These are phyloP conservation scores for Zymoseptoria tritici DNA, from an alignment of 2,329 filamentous ascomycete genomes.

Conservation along the genomic window DNA sequence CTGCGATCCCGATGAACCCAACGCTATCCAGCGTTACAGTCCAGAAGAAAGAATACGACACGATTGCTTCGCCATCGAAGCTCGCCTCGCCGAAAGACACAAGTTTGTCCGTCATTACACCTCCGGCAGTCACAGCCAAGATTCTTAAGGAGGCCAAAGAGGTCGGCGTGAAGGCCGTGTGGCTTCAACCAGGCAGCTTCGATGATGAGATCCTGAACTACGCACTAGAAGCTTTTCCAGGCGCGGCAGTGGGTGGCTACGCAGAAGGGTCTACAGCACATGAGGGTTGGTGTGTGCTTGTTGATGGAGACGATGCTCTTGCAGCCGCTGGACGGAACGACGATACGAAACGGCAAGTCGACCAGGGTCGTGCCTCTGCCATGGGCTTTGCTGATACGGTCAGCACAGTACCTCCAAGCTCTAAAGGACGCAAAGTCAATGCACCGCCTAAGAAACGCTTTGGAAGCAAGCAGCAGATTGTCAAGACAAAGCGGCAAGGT, in stretches of 20 bases:
- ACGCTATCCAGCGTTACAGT: constrained; percentile 58
- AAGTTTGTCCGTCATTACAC: constrained; percentile 79
- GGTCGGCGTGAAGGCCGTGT: constrained; percentile 66
- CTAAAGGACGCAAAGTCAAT: not conserved
- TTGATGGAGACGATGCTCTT: constrained; percentile 66
- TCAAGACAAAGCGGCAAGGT: not conserved
- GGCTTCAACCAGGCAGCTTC: constrained; percentile 86
- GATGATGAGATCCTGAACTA: constrained; percentile 66
- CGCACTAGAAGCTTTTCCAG: constrained; percentile 58
- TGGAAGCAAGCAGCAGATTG: not conserved
- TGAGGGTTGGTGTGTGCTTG: constrained; percentile 82
- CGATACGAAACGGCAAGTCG: constrained; percentile 5
- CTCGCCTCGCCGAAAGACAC: constrained; percentile 63
- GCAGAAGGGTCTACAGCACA: constrained; percentile 57
- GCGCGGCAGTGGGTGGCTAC: constrained; percentile 60
- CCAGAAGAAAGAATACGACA: constrained; percentile 50
- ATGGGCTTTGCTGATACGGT: not conserved
- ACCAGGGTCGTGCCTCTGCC: not conserved
- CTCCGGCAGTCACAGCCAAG: constrained; percentile 65
- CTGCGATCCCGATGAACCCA: constrained; percentile 80
- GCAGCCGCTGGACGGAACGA: constrained; percentile 37
- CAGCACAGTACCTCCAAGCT: not conserved
- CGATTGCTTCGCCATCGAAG: constrained; percentile 57
- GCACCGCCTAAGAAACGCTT: not conserved
- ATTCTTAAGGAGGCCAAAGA: constrained; percentile 70